Conservation (phyloP, 257 asterid species). For the Cinchona pubescens region DNA sequence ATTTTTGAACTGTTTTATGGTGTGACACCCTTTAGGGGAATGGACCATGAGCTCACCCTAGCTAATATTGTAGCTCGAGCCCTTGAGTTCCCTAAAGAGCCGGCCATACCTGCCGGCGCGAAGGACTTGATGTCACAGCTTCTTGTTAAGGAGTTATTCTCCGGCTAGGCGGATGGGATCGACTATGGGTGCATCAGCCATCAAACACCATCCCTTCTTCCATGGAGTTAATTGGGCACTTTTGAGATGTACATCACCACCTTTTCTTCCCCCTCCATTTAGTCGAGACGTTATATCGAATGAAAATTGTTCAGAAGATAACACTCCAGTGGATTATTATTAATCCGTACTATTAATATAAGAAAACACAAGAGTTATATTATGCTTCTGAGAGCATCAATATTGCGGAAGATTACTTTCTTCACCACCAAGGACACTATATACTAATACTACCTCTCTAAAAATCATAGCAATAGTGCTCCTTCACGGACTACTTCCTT, state of each 20-base stretch:
- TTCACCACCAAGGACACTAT: background rate
- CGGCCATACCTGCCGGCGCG: constrained; percentile 39
- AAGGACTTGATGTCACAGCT: constrained; percentile 61
- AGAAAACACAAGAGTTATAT: background rate
- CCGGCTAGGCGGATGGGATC: constrained; percentile 58
- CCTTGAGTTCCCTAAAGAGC: constrained; percentile 67
- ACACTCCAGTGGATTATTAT: constrained; percentile 44
- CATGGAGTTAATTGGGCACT: constrained; percentile 78
- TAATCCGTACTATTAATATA: constrained; percentile 20
- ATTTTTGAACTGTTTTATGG: constrained; percentile 66
- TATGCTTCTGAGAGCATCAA: background rate
- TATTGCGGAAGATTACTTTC: background rate
- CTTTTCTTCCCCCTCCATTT: constrained; percentile 56
- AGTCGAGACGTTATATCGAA: constrained; percentile 38
- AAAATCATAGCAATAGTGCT: too few relatives aligned
- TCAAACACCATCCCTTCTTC: constrained; percentile 65
- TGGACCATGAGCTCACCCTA: constrained; percentile 63
- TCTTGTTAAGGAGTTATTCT: constrained; percentile 59
- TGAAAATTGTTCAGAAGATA: constrained; percentile 40
- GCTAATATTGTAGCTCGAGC: constrained; percentile 75
- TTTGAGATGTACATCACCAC: constrained; percentile 66
- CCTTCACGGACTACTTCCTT: too few relatives aligned
- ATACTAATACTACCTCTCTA: too few relatives aligned
- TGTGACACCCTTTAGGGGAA: constrained; percentile 65
- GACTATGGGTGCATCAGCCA: constrained; percentile 63